Conservation (phyloP, 805 yeast species). For the Ogataea dorogensis region DNA sequence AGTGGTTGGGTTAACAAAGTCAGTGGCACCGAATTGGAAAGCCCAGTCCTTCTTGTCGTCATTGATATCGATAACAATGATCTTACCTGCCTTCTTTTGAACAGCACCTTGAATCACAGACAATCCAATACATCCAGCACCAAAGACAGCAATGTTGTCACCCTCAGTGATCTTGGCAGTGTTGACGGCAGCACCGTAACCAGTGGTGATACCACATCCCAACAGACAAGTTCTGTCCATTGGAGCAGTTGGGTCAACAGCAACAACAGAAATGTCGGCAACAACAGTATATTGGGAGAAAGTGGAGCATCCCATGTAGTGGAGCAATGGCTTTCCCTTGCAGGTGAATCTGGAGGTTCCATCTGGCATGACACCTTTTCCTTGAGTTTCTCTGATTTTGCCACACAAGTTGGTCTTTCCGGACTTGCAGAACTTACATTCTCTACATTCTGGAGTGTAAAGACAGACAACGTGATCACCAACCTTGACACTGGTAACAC, state of each 20-base stretch:
- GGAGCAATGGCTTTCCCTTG: slow-evolving; percentile 80
- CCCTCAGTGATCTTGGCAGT: slow-evolving; percentile 90
- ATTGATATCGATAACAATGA: slow-evolving; percentile 86
- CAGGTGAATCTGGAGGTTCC: slow-evolving; percentile 90
- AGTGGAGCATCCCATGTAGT: slow-evolving; percentile 98
- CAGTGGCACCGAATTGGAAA: slow-evolving; percentile 88
- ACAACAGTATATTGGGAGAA: slow-evolving; percentile 97
- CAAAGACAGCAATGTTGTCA: slow-evolving; percentile 93
- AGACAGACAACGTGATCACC: slow-evolving; percentile 94
- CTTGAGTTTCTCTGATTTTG: slow-evolving; percentile 94
- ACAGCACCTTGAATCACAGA: slow-evolving; percentile 95
- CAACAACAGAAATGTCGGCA: slow-evolving; percentile 95
- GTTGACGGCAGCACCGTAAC: slow-evolving; percentile 95
- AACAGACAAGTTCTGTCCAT: slow-evolving; percentile 85
- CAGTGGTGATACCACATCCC: slow-evolving; percentile 99
- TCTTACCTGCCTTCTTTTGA: slow-evolving; percentile 73
- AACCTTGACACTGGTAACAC: slow-evolving; percentile 81
- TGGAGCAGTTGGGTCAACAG: slow-evolving; percentile 81
- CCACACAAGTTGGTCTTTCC: slow-evolving; percentile 98
- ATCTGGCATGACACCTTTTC: slow-evolving; percentile 98
- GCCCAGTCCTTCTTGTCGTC: slow-evolving; percentile 86
- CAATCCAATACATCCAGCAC: slow-evolving; percentile 97
- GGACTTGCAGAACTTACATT: slow-evolving; percentile 91
- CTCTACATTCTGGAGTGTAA: slow-evolving; percentile 94
- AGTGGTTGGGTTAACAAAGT: slow-evolving; percentile 82